Base-by-base conservation (phyloP, 768 basidiomycete genomes). In the Ephemerocybe angulata region DNA sequence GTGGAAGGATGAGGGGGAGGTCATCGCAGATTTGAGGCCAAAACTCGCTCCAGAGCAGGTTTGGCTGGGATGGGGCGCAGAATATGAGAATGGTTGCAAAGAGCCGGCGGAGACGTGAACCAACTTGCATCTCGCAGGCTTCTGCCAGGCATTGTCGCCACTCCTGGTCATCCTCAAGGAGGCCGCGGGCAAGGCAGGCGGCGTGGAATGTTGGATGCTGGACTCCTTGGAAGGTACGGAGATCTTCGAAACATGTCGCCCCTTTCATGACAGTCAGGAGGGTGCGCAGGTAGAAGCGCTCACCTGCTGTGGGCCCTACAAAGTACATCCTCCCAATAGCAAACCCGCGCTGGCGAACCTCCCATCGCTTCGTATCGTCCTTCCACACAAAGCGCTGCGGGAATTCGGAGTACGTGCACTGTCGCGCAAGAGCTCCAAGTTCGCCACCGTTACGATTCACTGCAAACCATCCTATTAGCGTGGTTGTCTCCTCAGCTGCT, bases 91-190 rank as follows among this genome's bases (percentile, higher is more conserved):
- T 66, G 3, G 68, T 70, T 0, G 64, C 67, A 67, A 80, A 81
- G 0, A 80, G 70, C 1, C 63, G 55, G 2, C 72, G 67, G 0
- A 79, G 64, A 0, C 52, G 60, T 21, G 7, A 2, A 0, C 77
- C 80, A 4, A 70, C 71, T 30, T 76, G 70, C 60, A 79, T 75
- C 1, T 25, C n/a, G 7, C 58, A 31, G 0, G 77, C 80, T 42
- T 79, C 77, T 22, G 62, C 54, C 68, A 64, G 58, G 53, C 76
- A 79, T 2, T 60, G 56, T 0, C 60, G 7, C 76, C 76, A 82
- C 57, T 82, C 79, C 0, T 63, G 59, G 62, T 82, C 75, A 68
- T 80, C 73, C n/a, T 79, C 67, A 0, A 82, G 64, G 0, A 82
- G 67, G 0, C 76, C 77, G 2, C 55, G 52, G 17, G 73, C 72